Evolutionary conservation across 257 asterid genomes (phyloP).

Genomic region (Solanum stenotomum): DNA sequence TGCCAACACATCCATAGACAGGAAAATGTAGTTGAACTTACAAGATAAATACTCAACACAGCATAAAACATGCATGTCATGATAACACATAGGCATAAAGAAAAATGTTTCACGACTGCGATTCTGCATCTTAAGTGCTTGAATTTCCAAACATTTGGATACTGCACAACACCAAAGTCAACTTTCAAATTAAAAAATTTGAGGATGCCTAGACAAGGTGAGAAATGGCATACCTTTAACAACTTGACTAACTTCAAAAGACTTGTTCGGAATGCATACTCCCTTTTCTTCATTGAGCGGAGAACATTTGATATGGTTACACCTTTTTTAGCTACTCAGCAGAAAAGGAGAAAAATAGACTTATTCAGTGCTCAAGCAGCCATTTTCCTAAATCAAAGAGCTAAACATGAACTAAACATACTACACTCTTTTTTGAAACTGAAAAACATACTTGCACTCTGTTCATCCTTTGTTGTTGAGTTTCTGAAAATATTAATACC

Average conservation of each 20-base stretch:
- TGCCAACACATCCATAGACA: neutral
- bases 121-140: neutral
- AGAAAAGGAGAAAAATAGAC: constrained; percentile 4
- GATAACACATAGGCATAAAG: neutral
- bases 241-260: constrained; percentile 38
- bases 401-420: constrained; percentile 9
- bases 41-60: neutral
- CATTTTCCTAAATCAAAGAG: neutral
- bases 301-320: constrained; percentile 32
- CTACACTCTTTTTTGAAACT: neutral
- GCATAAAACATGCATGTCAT: neutral
- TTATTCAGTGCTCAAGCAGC: constrained; percentile 14
- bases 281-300: constrained; percentile 56
- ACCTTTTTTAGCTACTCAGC: constrained; percentile 32
- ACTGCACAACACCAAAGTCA: neutral
- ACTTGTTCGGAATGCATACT: constrained; percentile 36
- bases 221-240: constrained; percentile 29
- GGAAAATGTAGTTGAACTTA: neutral
- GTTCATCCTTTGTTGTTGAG: constrained; percentile 29
- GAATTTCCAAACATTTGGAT: neutral
- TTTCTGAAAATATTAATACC: constrained; percentile 34
- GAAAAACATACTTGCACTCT: constrained; percentile 15
- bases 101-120: neutral
- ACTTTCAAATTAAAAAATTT: neutral
- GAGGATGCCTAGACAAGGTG: neutral